phyloP scores from a whole-genome alignment of 495 filamentous ascomycete genomes.

The Penicillium salamii region DNA sequence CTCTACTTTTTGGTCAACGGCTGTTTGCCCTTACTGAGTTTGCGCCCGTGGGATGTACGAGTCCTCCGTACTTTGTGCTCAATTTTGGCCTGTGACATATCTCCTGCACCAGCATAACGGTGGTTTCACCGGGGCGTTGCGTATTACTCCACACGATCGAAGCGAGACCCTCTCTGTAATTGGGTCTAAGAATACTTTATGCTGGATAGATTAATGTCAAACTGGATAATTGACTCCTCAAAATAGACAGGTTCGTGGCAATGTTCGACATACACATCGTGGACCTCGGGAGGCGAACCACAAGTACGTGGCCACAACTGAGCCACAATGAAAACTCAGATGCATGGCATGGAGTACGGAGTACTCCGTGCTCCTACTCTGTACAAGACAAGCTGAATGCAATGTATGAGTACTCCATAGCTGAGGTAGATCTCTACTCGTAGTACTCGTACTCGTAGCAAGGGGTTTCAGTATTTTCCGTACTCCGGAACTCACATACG shows the following conservation, averaged over 20 bases:
- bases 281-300: too few species aligned
- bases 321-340: not conserved
- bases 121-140: slow-evolving; percentile 2
- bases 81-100: slow-evolving; percentile 8
- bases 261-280: not conserved
- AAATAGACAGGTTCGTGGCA: not conserved
- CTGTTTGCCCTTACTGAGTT: not conserved
- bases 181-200: not conserved
- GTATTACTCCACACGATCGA: not conserved
- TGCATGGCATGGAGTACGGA: too few species aligned
- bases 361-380: too few species aligned
- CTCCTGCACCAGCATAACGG: not conserved
- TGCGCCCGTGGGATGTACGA: not conserved
- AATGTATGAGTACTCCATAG: too few species aligned
- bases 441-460: too few species aligned
- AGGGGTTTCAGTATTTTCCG: not conserved
- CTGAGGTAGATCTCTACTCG: not conserved
- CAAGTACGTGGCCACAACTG: slow-evolving; percentile 2
- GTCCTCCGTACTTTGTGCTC: too few species aligned
- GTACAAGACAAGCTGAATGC: not conserved
- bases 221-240: not conserved
- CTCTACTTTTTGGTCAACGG: too few species aligned
- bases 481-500: too few species aligned
- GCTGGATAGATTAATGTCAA: not conserved
- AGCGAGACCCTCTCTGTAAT: not conserved